A percentile compares a stretch with the other conserved stretches of the same genome.
Evolutionary conservation across 2,329 filamentous ascomycete genomes (phyloP).

Genomic region (Fusarium sp.): DNA sequence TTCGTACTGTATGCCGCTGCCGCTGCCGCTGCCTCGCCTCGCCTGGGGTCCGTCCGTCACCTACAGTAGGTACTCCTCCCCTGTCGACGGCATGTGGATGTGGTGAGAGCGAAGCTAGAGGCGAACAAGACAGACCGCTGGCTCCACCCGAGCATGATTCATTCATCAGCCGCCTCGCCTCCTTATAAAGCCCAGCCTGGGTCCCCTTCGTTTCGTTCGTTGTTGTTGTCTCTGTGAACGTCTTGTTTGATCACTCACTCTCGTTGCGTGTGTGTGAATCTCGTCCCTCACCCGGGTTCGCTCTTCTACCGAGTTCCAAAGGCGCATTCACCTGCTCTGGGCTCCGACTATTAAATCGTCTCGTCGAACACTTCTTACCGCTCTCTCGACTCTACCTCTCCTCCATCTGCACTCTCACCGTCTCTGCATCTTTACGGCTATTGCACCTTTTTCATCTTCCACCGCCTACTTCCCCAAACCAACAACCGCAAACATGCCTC

Average conservation of each 20-base stretch:
- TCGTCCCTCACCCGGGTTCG: slow-evolving; percentile 6
- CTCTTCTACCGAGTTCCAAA: slow-evolving; percentile 21
- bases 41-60: slow-evolving; percentile 28
- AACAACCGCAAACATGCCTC: slow-evolving; percentile 60
- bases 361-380: slow-evolving; percentile 20
- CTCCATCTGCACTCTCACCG: slow-evolving; percentile 24
- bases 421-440: slow-evolving; percentile 26
- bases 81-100: slow-evolving; percentile 29
- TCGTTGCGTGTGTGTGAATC: slow-evolving; percentile 27
- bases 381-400: slow-evolving; percentile 11
- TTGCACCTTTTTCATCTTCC: slow-evolving; percentile 6
- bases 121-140: slow-evolving; percentile 40
- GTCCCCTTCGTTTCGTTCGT: slow-evolving; percentile 13
- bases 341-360: background rate
- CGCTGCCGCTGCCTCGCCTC: background rate
- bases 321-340: slow-evolving; percentile 27
- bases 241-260: slow-evolving; percentile 29
- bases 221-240: slow-evolving; percentile 12
- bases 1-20: slow-evolving; percentile 34
- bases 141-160: slow-evolving; percentile 45
- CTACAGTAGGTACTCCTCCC: slow-evolving; percentile 23
- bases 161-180: slow-evolving; percentile 45
- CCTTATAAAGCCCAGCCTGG: slow-evolving; percentile 39
- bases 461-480: slow-evolving; percentile 5
- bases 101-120: slow-evolving; percentile 38